Conservation (phyloP, 352 stramenopile genomes). For the Globisporangium recalcitrans region DNA sequence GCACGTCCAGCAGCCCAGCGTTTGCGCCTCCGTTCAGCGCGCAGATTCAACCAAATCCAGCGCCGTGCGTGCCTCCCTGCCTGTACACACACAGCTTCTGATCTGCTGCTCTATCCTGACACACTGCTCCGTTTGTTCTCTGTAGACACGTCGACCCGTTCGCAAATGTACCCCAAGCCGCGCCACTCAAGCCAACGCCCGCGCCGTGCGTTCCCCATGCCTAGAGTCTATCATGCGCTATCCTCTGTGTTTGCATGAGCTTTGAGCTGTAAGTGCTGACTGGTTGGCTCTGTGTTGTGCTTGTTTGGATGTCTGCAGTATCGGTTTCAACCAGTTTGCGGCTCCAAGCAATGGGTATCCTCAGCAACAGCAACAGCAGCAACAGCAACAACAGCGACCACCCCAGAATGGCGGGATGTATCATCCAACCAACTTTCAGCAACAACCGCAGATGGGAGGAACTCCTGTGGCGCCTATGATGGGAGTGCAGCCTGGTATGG, state of each 20-base stretch:
- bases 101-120: background rate
- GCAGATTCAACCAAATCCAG: constrained; percentile 3
- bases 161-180: constrained; percentile 34
- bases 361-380: constrained; percentile 18
- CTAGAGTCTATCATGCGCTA: background rate
- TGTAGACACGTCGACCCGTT: constrained; percentile 62
- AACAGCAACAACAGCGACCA: constrained; percentile 22
- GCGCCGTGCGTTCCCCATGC: constrained; percentile 19
- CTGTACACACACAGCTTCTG: background rate
- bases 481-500: constrained; percentile 17
- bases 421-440: constrained; percentile 24
- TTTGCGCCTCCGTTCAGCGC: constrained; percentile 14
- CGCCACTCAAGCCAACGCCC: constrained; percentile 35
- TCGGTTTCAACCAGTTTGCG: constrained; percentile 53
- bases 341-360: constrained; percentile 19
- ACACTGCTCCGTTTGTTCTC: background rate
- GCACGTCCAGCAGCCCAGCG: constrained; percentile 25
- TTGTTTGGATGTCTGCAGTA: constrained; percentile 13
- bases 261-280: background rate
- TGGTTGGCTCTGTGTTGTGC: background rate
- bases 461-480: constrained; percentile 7
- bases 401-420: constrained; percentile 19
- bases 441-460: constrained; percentile 16
- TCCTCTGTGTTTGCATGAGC: background rate
- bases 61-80: constrained; percentile 4